These are phyloP conservation scores for Hypoxylon rubiginosum DNA, from an alignment of 2,329 filamentous ascomycete species.

Conservation along the genomic window DNA sequence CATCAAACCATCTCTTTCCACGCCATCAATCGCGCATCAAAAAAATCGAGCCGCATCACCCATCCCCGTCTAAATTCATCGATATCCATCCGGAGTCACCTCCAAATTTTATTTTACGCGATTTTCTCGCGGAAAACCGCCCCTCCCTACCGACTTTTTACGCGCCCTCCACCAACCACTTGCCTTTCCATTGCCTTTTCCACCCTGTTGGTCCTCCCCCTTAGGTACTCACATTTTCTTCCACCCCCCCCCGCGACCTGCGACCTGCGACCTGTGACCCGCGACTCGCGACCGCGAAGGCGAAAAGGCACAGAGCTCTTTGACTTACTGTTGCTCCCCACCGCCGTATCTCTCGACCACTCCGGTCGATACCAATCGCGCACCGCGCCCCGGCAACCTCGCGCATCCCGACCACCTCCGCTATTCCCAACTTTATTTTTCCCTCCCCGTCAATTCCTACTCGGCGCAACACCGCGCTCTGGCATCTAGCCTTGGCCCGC, in stretches of 20 bases:
- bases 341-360: conserved; percentile 29
- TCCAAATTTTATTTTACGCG: conserved; percentile 68
- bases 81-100: conserved; percentile 68
- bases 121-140: conserved; percentile 63
- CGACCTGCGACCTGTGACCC: too few relatives aligned
- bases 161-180: conserved; percentile 51
- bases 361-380: conserved; percentile 26
- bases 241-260: conserved; percentile 38
- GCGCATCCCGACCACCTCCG: conserved; percentile 32
- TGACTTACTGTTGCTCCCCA: conserved; percentile 36
- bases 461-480: conserved; percentile 30
- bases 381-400: conserved; percentile 31
- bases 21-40: conserved; percentile 69
- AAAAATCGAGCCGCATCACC: conserved; percentile 68
- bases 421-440: conserved; percentile 16
- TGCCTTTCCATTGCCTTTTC: conserved; percentile 47
- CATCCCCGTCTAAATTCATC: conserved; percentile 71
- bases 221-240: conserved; percentile 45
- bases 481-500: conserved; percentile 32
- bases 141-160: conserved; percentile 55
- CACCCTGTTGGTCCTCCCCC: conserved; percentile 58
- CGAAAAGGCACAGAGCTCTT: conserved; percentile 19
- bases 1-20: conserved; percentile 54
- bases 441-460: conserved; percentile 18
- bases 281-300: conserved; percentile 37